phyloP scores from a whole-genome alignment of 2,329 filamentous ascomycete species.

The Cladophialophora carrionii region DNA sequence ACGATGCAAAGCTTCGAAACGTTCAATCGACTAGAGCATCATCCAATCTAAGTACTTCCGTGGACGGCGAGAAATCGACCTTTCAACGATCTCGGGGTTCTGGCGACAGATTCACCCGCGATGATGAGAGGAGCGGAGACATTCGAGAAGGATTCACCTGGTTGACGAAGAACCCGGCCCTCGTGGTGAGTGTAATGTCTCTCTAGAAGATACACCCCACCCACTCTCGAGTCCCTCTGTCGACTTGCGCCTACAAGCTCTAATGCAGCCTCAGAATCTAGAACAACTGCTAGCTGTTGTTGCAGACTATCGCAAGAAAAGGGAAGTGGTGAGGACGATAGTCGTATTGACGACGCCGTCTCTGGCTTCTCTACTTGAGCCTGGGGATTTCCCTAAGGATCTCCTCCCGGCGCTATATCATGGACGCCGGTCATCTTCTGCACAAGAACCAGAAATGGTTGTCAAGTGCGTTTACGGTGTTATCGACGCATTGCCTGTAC shows the following conservation, averaged over 20 bases:
- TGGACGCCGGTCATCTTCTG: neutral
- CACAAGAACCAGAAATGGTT: neutral
- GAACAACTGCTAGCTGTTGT: conserved; percentile 8
- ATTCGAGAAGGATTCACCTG: conserved; percentile 18
- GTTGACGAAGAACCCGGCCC: conserved; percentile 13
- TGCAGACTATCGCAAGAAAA: conserved; percentile 1
- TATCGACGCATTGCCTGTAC: conserved; percentile 34
- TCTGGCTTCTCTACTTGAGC: conserved; percentile 23
- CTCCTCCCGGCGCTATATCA: conserved; percentile 13
- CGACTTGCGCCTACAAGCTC: neutral
- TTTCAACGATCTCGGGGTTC: neutral
- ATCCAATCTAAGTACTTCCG: neutral
- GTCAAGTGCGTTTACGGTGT: conserved; percentile 30
- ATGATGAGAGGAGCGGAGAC: neutral
- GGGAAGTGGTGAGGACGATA: conserved; percentile 9
- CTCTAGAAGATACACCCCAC: neutral
- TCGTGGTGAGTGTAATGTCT: conserved; percentile 16
- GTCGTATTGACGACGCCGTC: conserved; percentile 29
- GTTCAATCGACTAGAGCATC: neutral
- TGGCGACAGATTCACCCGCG: neutral
- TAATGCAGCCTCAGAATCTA: conserved; percentile 5
- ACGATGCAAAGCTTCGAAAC: neutral
- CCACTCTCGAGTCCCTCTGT: neutral
- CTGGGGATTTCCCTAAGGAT: conserved; percentile 12
- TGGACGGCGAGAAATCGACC: neutral